Base-by-base conservation (phyloP, 345 rosid species). In the Eucalyptus curtisii region DNA sequence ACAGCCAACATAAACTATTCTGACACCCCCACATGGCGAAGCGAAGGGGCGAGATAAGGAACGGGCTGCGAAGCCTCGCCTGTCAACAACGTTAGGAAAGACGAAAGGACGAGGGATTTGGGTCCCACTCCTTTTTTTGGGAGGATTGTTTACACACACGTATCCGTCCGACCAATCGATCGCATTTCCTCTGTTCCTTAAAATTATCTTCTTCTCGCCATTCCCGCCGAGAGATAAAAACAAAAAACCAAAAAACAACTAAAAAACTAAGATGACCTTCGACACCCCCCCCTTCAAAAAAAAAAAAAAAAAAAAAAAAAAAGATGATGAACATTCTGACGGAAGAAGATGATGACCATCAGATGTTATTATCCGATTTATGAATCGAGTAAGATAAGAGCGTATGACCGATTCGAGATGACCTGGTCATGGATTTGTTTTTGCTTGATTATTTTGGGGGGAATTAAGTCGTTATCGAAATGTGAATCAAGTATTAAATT, bases 341-440 rank as follows among this genome's bases (percentile, higher is more conserved):
- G 25, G 57, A 52, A 52, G 57, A 52, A 52, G 25, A 52, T 52
- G 57, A 64, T 15, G 5, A 3, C 19, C 37, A 4, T 33, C 7
- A 68, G 3, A 19, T 33, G 11, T 3, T 20, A 4, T 19, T 5
- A 10, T 5, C 3, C 13, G 6, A 33, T 4, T 68, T 4, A 68
- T 9, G 13, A 17, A 33, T 16, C 13, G 3, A 33, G 22, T 8
- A 4, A 9, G 12, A 14, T 19, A 9, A 37, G 13, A 33, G 80
- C 1, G 2, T 4, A 33, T 2, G 79, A 8, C 3, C 4, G 12
- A 16, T 16, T 31, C 5, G 42, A 66, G 22, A 1, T 68, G 80
- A 10, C 13, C 4, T 15, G 0, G 31, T 64, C 9, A 0, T 24
- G 30, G 12, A 13, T 64, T 64, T n/a, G 4, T 8, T 2, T 2